These are phyloP conservation scores for Erodium maritimum DNA, from an alignment of 345 rosid genomes.

Conservation along the genomic window DNA sequence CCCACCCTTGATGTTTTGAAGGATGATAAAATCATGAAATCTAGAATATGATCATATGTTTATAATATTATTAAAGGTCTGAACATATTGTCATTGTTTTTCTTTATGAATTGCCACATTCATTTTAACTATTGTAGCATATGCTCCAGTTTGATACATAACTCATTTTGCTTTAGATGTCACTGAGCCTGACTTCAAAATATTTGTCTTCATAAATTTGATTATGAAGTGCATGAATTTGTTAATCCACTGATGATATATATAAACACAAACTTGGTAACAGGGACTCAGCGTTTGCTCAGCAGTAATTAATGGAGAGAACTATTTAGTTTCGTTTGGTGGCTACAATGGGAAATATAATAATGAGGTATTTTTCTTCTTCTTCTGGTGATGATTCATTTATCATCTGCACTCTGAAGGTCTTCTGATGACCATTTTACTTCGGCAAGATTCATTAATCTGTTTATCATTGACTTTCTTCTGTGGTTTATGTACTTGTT, in stretches of 20 bases:
- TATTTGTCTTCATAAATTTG: too few species aligned
- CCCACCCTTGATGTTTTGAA: too few species aligned
- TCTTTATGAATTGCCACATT: too few species aligned
- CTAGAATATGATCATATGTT: too few species aligned
- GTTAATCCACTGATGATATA: neutral
- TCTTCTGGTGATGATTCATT: neutral
- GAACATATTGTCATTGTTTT: too few species aligned
- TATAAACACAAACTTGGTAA: slow-evolving; percentile 6
- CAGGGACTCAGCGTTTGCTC: slow-evolving; percentile 92
- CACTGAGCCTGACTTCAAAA: too few species aligned
- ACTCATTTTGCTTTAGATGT: too few species aligned
- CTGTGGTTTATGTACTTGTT: slow-evolving; percentile 4
- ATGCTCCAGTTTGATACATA: too few species aligned
- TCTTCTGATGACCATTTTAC: neutral
- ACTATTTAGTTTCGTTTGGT: slow-evolving; percentile 78
- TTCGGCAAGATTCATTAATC: neutral
- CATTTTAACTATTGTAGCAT: too few species aligned
- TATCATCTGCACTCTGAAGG: neutral
- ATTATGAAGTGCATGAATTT: neutral
- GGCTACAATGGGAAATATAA: slow-evolving; percentile 94
- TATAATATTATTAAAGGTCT: too few species aligned
- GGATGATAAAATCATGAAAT: too few species aligned
- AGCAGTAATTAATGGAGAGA: slow-evolving; percentile 50
- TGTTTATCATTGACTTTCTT: slow-evolving; percentile 1
- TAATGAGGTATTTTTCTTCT: slow-evolving; percentile 50